phyloP scores from a whole-genome alignment of 1,139 yeast species.

The Candida mesenterica region DNA sequence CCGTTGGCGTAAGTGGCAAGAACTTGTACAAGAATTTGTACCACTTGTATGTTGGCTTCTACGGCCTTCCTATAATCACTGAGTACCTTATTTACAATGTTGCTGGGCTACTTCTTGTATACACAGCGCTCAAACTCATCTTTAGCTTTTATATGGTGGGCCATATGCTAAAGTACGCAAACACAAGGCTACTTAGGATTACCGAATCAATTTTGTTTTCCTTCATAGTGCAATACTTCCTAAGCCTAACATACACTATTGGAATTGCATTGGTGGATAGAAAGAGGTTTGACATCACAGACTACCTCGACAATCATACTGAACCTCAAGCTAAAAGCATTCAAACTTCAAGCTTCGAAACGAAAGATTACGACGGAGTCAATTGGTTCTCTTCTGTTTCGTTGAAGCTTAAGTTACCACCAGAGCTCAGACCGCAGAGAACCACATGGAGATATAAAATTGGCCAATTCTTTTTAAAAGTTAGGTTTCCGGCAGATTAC shows the following conservation, averaged over 20 bases:
- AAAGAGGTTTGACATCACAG: conserved; percentile 60
- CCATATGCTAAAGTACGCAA: conserved; percentile 18
- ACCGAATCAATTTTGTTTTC: conserved; percentile 29
- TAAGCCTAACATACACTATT: conserved; percentile 62
- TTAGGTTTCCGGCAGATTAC: conserved; percentile 28
- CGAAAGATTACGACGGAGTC: conserved; percentile 18
- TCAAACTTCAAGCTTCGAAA: too few relatives aligned
- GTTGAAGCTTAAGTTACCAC: conserved; percentile 18
- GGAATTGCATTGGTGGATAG: conserved; percentile 68
- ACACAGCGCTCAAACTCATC: conserved; percentile 14
- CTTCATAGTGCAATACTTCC: conserved; percentile 51
- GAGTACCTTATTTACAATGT: conserved; percentile 19
- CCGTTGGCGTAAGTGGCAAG: conserved; percentile 10
- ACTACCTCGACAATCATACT: conserved; percentile 30
- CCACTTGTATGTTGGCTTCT: conserved; percentile 22
- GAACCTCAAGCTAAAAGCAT: conserved; percentile 2
- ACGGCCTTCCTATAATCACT: conserved; percentile 21
- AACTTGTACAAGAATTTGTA: conserved; percentile 26
- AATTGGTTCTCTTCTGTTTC: conserved; percentile 29
- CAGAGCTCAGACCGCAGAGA: conserved; percentile 20
- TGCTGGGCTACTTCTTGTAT: conserved; percentile 10
- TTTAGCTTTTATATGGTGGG: conserved; percentile 20
- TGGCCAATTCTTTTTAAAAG: conserved; percentile 36
- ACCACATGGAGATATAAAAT: conserved; percentile 25
- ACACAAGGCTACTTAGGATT: conserved; percentile 17